Evolutionary conservation across 768 basidiomycete species (phyloP), one percentile per base, ranked within the genome.

Genomic region (Lyophyllum atratum): DNA sequence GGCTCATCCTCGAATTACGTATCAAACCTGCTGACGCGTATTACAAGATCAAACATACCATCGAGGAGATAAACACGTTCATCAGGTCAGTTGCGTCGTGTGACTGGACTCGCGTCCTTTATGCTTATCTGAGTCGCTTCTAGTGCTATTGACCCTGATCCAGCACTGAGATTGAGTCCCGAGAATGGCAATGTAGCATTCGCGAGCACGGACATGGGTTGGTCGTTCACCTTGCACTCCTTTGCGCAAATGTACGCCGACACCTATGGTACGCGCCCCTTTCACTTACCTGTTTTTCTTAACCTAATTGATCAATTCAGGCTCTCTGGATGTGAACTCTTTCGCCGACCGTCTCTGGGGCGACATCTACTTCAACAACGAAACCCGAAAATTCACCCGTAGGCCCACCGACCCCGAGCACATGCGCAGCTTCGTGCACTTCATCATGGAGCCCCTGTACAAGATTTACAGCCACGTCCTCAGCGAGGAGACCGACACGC

Each of bases 21-120:
- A 87, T 99, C 68, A 95, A 95, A 67, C 97, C 97, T 53, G 77
- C 87, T 40, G 97, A 99, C 66, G 97, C 97, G 0, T 99, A 93
- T 78, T 98, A 95, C 78, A 99, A 99, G 80, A 93, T 99, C 63
- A 96, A 93, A 72, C 96, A 98, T 70, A 98, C 95, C 2, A 96
- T 99, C 54, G 97, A 99, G 70, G 97, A 99, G 72, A 88, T 99
- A 51, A 99, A 99, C 71, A 92, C 89, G 1, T 89, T 95, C 72
- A 98, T 99, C 69, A 90, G 93, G 93, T 94, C 54, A 59, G 79
- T 66, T 26, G 56, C 4, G 26, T 7, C 42, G 22, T 54, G 12
- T 14, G 11, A 26, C 33, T 37, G 34, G 28, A 7, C 12, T 37
- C 14, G 3, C 12, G 34, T 37, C 34, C 37, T 39, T 25, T n/a